phyloP scores from a whole-genome alignment of 176 grass and related monocot species.

The Bonia amplexicaulis region DNA sequence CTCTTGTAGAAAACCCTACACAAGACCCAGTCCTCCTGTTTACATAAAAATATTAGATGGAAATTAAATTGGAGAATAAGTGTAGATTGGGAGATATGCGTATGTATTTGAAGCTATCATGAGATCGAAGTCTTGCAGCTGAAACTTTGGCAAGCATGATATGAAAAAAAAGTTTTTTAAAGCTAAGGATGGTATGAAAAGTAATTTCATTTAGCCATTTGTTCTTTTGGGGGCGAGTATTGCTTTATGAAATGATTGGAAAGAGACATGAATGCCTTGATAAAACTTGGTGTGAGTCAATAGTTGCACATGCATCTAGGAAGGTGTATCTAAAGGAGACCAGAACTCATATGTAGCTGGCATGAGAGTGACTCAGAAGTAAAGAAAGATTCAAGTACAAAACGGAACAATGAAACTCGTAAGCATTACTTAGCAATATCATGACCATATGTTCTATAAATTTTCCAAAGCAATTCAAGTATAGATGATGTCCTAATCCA shows the following conservation, averaged over 20 bases:
- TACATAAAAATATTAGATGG: neutral
- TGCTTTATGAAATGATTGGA: slow-evolving; percentile 21
- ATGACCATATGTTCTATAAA: neutral
- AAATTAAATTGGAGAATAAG: neutral
- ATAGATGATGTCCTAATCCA: slow-evolving; percentile 23
- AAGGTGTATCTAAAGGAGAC: slow-evolving; percentile 18
- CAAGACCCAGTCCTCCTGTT: slow-evolving; percentile 92
- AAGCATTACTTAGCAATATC: slow-evolving; percentile 6
- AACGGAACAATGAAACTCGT: neutral
- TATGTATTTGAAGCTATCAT: neutral
- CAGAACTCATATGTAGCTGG: slow-evolving; percentile 22
- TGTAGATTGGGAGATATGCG: neutral
- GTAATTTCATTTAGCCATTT: neutral
- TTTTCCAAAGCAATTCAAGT: neutral
- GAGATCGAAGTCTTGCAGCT: neutral
- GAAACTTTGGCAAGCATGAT: neutral
- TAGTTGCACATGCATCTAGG: slow-evolving; percentile 26
- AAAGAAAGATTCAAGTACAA: slow-evolving; percentile 15
- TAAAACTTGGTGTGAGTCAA: slow-evolving; percentile 3
- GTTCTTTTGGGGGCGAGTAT: neutral
- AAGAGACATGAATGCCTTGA: slow-evolving; percentile 3
- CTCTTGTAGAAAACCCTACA: slow-evolving; percentile 88
- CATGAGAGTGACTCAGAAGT: slow-evolving; percentile 28
- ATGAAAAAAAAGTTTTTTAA: neutral
- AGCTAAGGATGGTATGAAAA: neutral